phyloP scores from a whole-genome alignment of 441 rosid genomes.

The Euphorbia corollata region DNA sequence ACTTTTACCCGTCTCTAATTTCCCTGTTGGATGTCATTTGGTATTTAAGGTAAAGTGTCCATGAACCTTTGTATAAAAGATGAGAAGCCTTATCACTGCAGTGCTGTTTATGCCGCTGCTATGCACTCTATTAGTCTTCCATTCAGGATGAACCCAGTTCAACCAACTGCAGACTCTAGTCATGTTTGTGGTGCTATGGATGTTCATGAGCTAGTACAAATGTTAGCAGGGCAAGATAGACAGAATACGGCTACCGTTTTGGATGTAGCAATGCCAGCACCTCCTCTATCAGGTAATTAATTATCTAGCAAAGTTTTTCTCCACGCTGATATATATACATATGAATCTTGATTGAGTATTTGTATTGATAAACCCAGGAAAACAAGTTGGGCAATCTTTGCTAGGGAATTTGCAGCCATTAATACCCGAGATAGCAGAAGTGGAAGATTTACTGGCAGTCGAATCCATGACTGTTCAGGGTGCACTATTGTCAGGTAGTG shows the following conservation, averaged over 20 bases:
- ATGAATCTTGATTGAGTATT: slow-evolving; percentile 12
- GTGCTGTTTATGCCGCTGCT: slow-evolving; percentile 80
- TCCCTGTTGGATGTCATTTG: not conserved
- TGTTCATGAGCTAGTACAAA: slow-evolving; percentile 48
- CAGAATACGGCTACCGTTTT: slow-evolving; percentile 55
- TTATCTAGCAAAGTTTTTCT: slow-evolving; percentile 1
- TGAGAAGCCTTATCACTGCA: slow-evolving; percentile 66
- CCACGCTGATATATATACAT: not conserved
- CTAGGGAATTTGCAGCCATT: slow-evolving; percentile 45
- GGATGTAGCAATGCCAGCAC: slow-evolving; percentile 73
- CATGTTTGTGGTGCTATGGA: slow-evolving; percentile 48
- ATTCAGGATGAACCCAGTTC: slow-evolving; percentile 51
- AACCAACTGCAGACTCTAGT: slow-evolving; percentile 38
- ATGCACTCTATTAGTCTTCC: slow-evolving; percentile 66
- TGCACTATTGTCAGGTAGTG: slow-evolving; percentile 46
- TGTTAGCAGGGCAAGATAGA: slow-evolving; percentile 58
- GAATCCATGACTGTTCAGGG: slow-evolving; percentile 68
- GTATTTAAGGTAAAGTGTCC: slow-evolving; percentile 56
- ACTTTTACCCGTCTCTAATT: not conserved
- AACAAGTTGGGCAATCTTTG: slow-evolving; percentile 37
- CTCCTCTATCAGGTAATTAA: slow-evolving; percentile 39
- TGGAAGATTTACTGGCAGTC: slow-evolving; percentile 55
- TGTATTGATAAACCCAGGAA: slow-evolving; percentile 29
- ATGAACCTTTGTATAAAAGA: slow-evolving; percentile 43
- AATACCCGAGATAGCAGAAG: slow-evolving; percentile 57